Conservation (phyloP, 768 basidiomycete species). For the Tubosaeta sp. region DNA sequence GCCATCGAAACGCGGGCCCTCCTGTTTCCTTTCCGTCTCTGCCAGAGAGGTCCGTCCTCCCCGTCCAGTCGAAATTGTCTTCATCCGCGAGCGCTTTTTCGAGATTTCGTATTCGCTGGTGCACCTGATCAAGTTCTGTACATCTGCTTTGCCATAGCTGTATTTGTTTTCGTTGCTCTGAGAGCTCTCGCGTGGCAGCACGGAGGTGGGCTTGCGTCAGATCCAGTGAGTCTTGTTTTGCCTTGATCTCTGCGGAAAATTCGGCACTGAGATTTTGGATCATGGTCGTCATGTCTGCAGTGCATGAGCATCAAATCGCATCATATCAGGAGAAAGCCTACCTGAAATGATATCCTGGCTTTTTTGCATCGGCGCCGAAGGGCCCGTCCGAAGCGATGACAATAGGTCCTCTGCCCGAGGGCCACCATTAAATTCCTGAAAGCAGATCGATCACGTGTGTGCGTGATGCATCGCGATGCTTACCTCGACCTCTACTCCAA, state of each 20-base stretch:
- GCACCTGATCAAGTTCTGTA: slow-evolving; percentile 74
- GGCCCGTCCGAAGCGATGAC: slow-evolving; percentile 65
- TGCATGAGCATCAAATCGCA: slow-evolving; percentile 7
- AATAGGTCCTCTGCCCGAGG: slow-evolving; percentile 79
- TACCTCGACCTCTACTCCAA: slow-evolving; percentile 90
- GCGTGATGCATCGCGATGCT: slow-evolving; percentile 18
- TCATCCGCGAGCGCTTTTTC: slow-evolving; percentile 75
- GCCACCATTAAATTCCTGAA: slow-evolving; percentile 65
- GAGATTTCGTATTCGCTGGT: slow-evolving; percentile 79
- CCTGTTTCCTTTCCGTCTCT: slow-evolving; percentile 32
- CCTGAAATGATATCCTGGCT: slow-evolving; percentile 84
- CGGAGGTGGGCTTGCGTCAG: slow-evolving; percentile 83
- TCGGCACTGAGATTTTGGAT: slow-evolving; percentile 74
- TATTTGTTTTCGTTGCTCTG: slow-evolving; percentile 85
- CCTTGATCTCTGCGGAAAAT: slow-evolving; percentile 78
- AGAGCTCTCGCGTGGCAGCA: slow-evolving; percentile 84
- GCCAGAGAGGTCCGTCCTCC: slow-evolving; percentile 52
- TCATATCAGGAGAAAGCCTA: slow-evolving; percentile 22
- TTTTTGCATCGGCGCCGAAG: slow-evolving; percentile 77
- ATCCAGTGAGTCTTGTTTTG: slow-evolving; percentile 85
- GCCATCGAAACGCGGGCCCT: slow-evolving; percentile 63
- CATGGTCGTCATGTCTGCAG: slow-evolving; percentile 77
- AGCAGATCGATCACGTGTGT: not conserved
- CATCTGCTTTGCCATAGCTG: slow-evolving; percentile 69
- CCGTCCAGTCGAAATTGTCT: slow-evolving; percentile 86